Percentiles rank a stretch among this genome's conserved stretches.
These are phyloP conservation scores for Picea mariana DNA, from an alignment of 83 land plant genomes.

Conservation along the genomic window DNA sequence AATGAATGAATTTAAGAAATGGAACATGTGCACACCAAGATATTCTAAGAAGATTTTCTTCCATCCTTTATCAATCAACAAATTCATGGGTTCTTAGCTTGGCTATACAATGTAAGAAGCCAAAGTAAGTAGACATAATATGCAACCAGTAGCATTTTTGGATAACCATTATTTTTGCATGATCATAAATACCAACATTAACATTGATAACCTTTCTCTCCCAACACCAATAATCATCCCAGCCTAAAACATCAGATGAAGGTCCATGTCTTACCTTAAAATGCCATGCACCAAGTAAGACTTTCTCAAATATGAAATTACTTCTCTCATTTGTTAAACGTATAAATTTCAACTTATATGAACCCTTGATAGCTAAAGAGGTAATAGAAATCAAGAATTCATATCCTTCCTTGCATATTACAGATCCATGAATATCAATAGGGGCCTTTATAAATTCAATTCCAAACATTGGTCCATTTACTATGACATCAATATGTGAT, in stretches of 20 bases:
- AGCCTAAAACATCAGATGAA: conserved; percentile 9
- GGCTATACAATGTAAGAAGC: conserved; percentile 48
- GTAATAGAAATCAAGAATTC: conserved; percentile 47
- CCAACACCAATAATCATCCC: conserved; percentile 96
- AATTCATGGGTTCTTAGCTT: conserved; percentile 38
- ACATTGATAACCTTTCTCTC: conserved; percentile 22
- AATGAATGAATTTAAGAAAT: conserved; percentile 73
- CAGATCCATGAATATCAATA: conserved; percentile 72
- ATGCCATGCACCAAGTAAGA: conserved; percentile 85
- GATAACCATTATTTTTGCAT: conserved; percentile 58
- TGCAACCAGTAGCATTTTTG: conserved; percentile 86
- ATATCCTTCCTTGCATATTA: conserved; percentile 81
- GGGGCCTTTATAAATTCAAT: conserved; percentile 79
- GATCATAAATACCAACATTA: conserved; percentile 64
- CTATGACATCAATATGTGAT: too few species aligned
- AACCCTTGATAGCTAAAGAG: conserved; percentile 22
- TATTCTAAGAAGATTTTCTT: conserved; percentile 69
- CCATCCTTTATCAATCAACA: conserved; percentile 75
- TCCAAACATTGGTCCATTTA: conserved; percentile 68
- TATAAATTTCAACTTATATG: conserved; percentile 32
- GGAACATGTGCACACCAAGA: conserved; percentile 81
- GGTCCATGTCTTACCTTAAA: conserved; percentile 68
- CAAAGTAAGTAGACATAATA: conserved; percentile 76
- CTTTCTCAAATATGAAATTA: conserved; percentile 65
- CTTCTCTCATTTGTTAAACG: conserved; percentile 41